A percentile compares a stretch with the other conserved stretches of the same genome.
Evolutionary conservation across 352 stramenopile species (phyloP).

Genomic region (Globisporangium cederbergense): DNA sequence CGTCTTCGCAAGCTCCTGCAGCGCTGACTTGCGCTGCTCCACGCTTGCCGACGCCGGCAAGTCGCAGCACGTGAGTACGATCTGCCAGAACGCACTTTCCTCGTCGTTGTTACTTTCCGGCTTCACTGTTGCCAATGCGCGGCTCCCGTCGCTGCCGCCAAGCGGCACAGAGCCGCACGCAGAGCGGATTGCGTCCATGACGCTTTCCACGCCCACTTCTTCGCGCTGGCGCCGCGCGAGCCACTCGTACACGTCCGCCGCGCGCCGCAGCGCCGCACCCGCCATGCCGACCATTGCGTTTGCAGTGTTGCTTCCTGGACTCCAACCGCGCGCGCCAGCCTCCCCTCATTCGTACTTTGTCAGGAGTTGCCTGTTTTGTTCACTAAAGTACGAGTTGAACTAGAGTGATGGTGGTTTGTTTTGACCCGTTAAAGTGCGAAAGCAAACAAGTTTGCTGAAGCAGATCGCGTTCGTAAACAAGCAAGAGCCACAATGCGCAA

Average conservation of each 20-base stretch:
- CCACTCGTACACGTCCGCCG: slow-evolving; percentile 31
- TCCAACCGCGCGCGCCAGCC: background rate
- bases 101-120: slow-evolving; percentile 4
- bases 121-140: background rate
- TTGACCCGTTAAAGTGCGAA: background rate
- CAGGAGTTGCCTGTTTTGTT: background rate
- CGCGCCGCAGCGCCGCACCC: slow-evolving; percentile 7
- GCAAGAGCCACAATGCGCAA: background rate
- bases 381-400: background rate
- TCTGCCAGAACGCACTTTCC: slow-evolving; percentile 22
- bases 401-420: background rate
- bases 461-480: background rate
- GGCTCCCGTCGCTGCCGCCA: slow-evolving; percentile 25
- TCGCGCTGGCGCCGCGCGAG: slow-evolving; percentile 33
- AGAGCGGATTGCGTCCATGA: slow-evolving; percentile 42
- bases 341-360: background rate
- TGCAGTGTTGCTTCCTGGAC: slow-evolving; percentile 2
- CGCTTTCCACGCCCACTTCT: slow-evolving; percentile 27
- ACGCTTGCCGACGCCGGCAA: slow-evolving; percentile 26
- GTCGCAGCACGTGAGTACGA: slow-evolving; percentile 28
- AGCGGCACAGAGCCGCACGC: slow-evolving; percentile 50
- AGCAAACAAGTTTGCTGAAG: background rate
- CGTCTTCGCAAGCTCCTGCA: slow-evolving; percentile 16
- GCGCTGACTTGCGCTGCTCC: slow-evolving; percentile 25
- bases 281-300: slow-evolving; percentile 19